Evolutionary conservation across 768 basidiomycete species (phyloP), one percentile per base, ranked within the genome.

Genomic region (Tricholoma furcatifolium): DNA sequence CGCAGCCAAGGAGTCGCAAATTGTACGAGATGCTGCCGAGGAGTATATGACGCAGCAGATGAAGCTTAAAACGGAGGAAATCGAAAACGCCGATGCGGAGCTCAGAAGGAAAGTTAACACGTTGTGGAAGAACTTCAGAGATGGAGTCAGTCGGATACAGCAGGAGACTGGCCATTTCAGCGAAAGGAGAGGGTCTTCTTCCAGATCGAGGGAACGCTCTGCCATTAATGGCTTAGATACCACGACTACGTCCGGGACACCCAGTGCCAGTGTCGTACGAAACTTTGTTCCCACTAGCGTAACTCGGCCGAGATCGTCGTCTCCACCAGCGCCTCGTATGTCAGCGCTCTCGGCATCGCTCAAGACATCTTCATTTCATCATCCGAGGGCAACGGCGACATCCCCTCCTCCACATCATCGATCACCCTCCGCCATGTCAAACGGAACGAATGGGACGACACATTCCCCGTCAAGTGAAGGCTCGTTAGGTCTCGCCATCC

Each of bases 281-380:
- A 76, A 76, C 58, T 90, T 90, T 62, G 67, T 79, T 20, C 87
- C 88, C 31, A 71, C 51, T 55, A 73, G 53, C 60, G 66, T 76
- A 8, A 65, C 73, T 53, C 71, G 77, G 40, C 63, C 69, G 32
- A 62, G 69, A 46, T 60, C 70, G n/a, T 62, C 62, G 3, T 62
- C 76, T 31, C 63, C 78, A 5, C 65, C 73, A 23, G 61, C 67
- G 23, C 71, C 75, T 27, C 72, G 74, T 45, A 55, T 76, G 30
- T 91, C 88, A 47, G 81, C 84, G 5, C 78, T 91, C 39, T 89
- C 88, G 17, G 81, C 80, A n/a, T 88, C 88, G 31, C 72, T 90
- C 40, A 82, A 76, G 6, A 79, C 78, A 18, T 76, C 85, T 17
- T 69, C 71, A 14, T 82, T 88, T 58, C 77, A 85, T 53, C 73